Conservation (phyloP, 2,329 filamentous ascomycete genomes). For the Neonectria ditissima region DNA sequence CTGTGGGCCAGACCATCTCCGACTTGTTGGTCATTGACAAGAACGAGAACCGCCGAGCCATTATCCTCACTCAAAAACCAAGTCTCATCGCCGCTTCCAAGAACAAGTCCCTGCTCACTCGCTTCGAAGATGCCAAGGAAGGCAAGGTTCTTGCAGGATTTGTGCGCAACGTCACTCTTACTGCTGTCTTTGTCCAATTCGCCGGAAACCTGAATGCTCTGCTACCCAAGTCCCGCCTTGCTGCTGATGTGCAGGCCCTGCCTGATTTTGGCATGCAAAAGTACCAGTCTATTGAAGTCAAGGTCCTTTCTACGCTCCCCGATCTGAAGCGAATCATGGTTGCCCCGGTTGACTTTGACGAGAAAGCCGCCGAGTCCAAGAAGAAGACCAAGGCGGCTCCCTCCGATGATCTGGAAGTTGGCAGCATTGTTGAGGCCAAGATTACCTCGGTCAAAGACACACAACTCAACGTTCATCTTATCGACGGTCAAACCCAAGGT, state of each 20-base stretch:
- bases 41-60: slow-evolving; percentile 78
- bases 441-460: slow-evolving; percentile 90
- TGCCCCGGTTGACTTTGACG: slow-evolving; percentile 61
- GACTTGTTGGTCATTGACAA: slow-evolving; percentile 91
- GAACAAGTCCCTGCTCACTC: slow-evolving; percentile 76
- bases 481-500: slow-evolving; percentile 80
- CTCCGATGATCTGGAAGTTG: slow-evolving; percentile 76
- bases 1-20: slow-evolving; percentile 84
- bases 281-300: slow-evolving; percentile 79
- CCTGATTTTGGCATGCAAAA: slow-evolving; percentile 83
- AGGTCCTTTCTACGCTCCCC: slow-evolving; percentile 78
- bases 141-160: slow-evolving; percentile 80
- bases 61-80: slow-evolving; percentile 85
- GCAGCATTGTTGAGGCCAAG: slow-evolving; percentile 79
- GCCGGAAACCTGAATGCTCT: slow-evolving; percentile 80
- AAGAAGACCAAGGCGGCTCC: slow-evolving; percentile 50
- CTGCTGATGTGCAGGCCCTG: slow-evolving; percentile 74
- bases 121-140: slow-evolving; percentile 77
- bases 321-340: slow-evolving; percentile 76
- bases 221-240: slow-evolving; percentile 82
- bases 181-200: slow-evolving; percentile 91
- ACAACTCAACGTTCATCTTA: slow-evolving; percentile 90
- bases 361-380: slow-evolving; percentile 55
- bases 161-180: slow-evolving; percentile 84
- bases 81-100: slow-evolving; percentile 82